Evolutionary conservation across 1,284 basidiomycete genomes (phyloP).

Genomic region (Cutaneotrichosporon mucoides): DNA sequence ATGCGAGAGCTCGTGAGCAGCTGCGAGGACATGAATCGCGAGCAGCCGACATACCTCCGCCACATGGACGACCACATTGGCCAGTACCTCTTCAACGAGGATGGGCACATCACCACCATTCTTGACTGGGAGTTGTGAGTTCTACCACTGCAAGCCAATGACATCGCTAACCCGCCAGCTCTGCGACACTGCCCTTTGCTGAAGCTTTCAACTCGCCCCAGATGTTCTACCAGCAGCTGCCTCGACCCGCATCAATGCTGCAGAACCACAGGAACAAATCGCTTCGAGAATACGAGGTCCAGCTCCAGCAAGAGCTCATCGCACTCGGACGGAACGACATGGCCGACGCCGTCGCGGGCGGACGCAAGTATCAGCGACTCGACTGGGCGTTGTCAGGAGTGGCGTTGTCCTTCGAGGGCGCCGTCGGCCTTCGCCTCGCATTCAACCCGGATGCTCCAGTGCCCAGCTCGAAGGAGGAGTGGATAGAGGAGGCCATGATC

Average conservation of each 20-base stretch:
- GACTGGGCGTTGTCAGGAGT: neutral
- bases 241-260: neutral
- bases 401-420: neutral
- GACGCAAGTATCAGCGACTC: neutral
- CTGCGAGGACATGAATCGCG: neutral
- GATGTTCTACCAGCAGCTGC: neutral
- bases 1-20: neutral
- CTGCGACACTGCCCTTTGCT: neutral
- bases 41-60: neutral
- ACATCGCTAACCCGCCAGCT: neutral
- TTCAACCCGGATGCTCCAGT: neutral
- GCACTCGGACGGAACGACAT: neutral
- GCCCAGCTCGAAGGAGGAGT: neutral
- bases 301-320: neutral
- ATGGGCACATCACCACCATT: neutral
- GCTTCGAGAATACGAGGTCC: neutral
- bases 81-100: neutral
- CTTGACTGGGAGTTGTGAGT: neutral
- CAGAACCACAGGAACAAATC: neutral
- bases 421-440: neutral
- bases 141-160: neutral
- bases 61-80: neutral
- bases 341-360: neutral
- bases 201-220: neutral
- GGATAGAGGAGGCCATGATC: neutral